Evolutionary conservation across 257 asterid species (phyloP).

Genomic region (Hygrophila difformis): DNA sequence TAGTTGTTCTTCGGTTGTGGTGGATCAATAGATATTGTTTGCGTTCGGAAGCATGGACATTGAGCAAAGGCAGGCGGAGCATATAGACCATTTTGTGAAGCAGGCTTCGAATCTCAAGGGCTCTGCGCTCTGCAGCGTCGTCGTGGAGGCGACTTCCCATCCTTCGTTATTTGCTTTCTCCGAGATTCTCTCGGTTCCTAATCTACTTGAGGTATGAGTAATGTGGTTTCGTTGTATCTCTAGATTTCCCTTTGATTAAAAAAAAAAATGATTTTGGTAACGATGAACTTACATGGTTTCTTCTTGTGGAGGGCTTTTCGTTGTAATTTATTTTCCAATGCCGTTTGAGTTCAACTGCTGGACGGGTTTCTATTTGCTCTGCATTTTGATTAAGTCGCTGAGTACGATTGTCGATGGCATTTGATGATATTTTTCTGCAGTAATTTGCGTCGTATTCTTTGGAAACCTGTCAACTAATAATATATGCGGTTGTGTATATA

Average conservation of each 20-base stretch:
- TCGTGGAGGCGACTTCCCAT: constrained; percentile 82
- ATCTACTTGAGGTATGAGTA: constrained; percentile 39
- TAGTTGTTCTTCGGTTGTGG: neutral
- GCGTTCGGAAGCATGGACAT: constrained; percentile 47
- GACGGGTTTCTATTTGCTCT: neutral
- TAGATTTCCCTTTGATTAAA: too few species aligned
- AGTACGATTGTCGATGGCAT: neutral
- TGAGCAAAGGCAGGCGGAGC: constrained; percentile 82
- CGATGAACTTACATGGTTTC: too few species aligned
- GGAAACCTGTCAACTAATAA: too few species aligned
- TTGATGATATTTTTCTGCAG: too few species aligned
- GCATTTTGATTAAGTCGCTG: neutral
- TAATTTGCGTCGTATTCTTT: neutral
- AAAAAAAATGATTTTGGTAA: too few species aligned
- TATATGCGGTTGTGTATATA: too few species aligned
- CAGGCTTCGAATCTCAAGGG: constrained; percentile 53
- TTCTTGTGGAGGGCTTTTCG: neutral
- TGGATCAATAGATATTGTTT: constrained; percentile 2
- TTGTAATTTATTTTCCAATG: neutral
- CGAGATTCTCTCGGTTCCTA: constrained; percentile 71
- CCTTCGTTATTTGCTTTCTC: constrained; percentile 88
- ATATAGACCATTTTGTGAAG: constrained; percentile 65
- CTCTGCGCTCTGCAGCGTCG: constrained; percentile 35
- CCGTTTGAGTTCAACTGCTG: neutral
- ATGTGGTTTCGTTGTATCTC: too few species aligned